Conservation (phyloP, 257 asterid species). For the Solanum commersonii region DNA sequence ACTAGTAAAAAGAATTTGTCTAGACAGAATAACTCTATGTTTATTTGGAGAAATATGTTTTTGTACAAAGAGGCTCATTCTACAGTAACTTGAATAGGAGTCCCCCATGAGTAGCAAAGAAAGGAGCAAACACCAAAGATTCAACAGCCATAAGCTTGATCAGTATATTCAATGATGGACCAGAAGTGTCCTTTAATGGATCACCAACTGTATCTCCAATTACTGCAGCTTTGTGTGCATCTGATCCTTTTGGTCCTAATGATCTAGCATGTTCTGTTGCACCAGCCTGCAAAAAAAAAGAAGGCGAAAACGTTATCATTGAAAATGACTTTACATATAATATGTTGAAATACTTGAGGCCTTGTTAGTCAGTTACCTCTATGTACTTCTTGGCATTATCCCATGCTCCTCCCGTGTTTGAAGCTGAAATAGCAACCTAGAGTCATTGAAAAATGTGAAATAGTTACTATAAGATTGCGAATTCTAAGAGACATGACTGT, state of each 20-base stretch:
- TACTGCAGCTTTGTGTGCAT: slow-evolving; percentile 74
- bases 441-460: neutral
- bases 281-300: slow-evolving; percentile 29
- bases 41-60: neutral
- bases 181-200: slow-evolving; percentile 60
- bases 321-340: neutral
- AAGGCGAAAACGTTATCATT: neutral
- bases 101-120: slow-evolving; percentile 64
- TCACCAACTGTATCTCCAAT: slow-evolving; percentile 68
- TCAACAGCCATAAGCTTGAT: slow-evolving; percentile 77
- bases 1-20: neutral
- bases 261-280: slow-evolving; percentile 50
- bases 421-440: slow-evolving; percentile 61
- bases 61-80: neutral
- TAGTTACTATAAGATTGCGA: neutral
- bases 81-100: slow-evolving; percentile 26
- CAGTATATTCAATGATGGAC: slow-evolving; percentile 59
- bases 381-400: slow-evolving; percentile 68
- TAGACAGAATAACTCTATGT: neutral
- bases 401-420: slow-evolving; percentile 68
- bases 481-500: neutral
- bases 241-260: slow-evolving; percentile 67
- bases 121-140: slow-evolving; percentile 63
- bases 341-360: neutral
- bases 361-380: slow-evolving; percentile 26